Base-by-base conservation (phyloP, 352 stramenopile genomes). In the Globisporangium viniferum region DNA sequence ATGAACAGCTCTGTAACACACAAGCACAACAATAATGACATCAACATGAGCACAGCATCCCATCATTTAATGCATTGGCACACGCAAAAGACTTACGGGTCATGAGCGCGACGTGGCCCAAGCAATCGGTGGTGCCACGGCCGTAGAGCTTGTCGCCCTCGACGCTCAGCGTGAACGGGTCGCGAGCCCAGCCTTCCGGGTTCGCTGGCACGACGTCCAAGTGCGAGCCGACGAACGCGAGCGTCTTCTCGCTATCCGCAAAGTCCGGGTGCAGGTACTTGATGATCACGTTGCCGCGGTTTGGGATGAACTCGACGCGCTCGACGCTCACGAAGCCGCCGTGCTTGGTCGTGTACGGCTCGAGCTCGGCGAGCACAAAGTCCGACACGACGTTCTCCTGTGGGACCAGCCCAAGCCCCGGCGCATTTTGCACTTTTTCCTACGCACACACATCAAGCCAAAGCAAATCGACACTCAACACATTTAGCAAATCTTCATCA, bases 191-290 rank as follows among this genome's bases (percentile, higher is more conserved):
- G 12, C 80, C 82, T 68, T 97, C 90, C 0, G 92, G 91, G 73
- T 97, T 97, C n/a, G 93, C 93, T 6, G 93, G 92, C 46, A 98
- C 93, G 27, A 98, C 93, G 69, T 98, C 93, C 80, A 98, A 79
- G 76, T 98, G 93, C 58, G 84, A 88, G 3, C 91, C 92, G 5
- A 98, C 86, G 41, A 98, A 91, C 27, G 88, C 89, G 41, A 97
- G 68, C 31, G 91, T 97, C 68, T 92, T 88, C 68, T 87, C 77
- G 10, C 69, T 72, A n/a, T 39, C 33, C 2, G 62, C 69, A 20
- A 77, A 74, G 36, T 86, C 78, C 14, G 78, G 62, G 27, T 86
- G 78, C 29, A 62, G 41, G 62, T 97, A 98, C 71, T 91, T 96
- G 66, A 98, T 90, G 73, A 98, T 97, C 56, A 98, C 76, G 62